Base-by-base conservation (phyloP, 345 rosid species). In the Hypericum androsaemum region DNA sequence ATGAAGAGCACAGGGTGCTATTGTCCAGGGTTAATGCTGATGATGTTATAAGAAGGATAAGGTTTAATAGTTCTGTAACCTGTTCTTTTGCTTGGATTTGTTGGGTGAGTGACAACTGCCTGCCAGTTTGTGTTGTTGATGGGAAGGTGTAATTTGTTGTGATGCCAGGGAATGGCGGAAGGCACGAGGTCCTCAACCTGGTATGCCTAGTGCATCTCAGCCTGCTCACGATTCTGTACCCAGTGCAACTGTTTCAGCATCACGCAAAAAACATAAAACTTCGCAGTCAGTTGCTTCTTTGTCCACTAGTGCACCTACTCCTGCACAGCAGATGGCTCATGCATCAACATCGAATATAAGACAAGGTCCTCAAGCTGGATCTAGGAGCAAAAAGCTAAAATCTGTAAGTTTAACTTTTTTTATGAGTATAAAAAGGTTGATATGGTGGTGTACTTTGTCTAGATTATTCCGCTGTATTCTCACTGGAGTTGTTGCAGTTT, bases 1-100 rank as follows among this genome's bases (percentile, higher is more conserved):
- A 88, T 69, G 92, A 88, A 74, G 95, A 94, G 75, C 97, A 94
- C 53, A 70, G 99, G 59, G 83, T 73, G 80, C 80, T 86, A 58
- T 68, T 94, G 53, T 72, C 94, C 47, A 74, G 82, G 76, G 97
- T 88, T 68, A 79, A 88, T 71, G 77, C 87, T 9, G 99, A 94
- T 72, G 95, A 86, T 62, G 71, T 80, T 51, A 77, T 88, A 63
- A 74, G 69, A 52, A 69, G 74, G 66, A 94, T 94, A 79, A 94
- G 99, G 99, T 94, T 41, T 69, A 22, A 22, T 22, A 22, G 64
- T 51, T 64, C 54, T 66, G n/a, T n/a, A 39, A 28, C 54, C 35
- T n/a, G 16, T 45, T 51, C 56, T 41, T 39, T 12, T 59, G 52
- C 53, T 39, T 45, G 37, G 44, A 62, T 63, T 40, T 69, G 37